A percentile compares a stretch with the other conserved stretches of the same genome.
Evolutionary conservation across 768 basidiomycete species (phyloP).

Genomic region (Boletellus ananiceps): DNA sequence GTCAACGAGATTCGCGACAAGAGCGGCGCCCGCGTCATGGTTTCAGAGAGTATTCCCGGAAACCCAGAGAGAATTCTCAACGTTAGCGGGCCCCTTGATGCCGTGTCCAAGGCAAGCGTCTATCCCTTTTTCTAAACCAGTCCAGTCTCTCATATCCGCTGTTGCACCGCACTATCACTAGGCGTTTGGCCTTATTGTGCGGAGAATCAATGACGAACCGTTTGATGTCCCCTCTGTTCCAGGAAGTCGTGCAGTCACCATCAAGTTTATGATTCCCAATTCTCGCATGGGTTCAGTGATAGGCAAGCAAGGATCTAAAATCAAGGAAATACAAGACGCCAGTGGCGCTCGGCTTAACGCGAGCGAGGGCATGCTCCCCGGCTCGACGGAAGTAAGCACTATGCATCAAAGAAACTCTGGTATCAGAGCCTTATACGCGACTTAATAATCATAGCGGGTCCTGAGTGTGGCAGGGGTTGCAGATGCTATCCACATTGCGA

Average conservation of each 20-base stretch:
- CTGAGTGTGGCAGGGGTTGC: conserved; percentile 97
- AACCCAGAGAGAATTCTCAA: conserved; percentile 99
- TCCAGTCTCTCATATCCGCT: neutral
- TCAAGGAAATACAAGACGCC: conserved; percentile 99
- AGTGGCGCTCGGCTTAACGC: conserved; percentile 95
- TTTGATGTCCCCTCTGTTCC: conserved; percentile 97
- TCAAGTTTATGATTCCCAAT: conserved; percentile 99
- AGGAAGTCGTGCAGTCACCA: conserved; percentile 96
- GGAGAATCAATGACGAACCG: conserved; percentile 98
- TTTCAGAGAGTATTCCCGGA: conserved; percentile 97
- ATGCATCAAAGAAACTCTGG: neutral
- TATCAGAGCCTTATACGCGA: conserved; percentile 9
- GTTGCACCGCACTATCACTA: conserved; percentile 29
- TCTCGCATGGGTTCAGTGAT: conserved; percentile 99
- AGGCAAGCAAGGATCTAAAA: conserved; percentile 95
- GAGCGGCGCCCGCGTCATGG: conserved; percentile 92
- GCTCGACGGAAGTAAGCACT: conserved; percentile 88
- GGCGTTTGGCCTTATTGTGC: conserved; percentile 98
- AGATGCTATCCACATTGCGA: conserved; percentile 98
- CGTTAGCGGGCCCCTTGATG: conserved; percentile 93
- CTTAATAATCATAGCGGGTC: conserved; percentile 63
- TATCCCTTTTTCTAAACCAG: neutral
- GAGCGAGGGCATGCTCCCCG: conserved; percentile 96
- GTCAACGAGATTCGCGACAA: conserved; percentile 99
- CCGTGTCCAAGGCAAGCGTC: conserved; percentile 86